Base-by-base conservation (phyloP, 2,329 filamentous ascomycete species). In the Septoria linicola region DNA sequence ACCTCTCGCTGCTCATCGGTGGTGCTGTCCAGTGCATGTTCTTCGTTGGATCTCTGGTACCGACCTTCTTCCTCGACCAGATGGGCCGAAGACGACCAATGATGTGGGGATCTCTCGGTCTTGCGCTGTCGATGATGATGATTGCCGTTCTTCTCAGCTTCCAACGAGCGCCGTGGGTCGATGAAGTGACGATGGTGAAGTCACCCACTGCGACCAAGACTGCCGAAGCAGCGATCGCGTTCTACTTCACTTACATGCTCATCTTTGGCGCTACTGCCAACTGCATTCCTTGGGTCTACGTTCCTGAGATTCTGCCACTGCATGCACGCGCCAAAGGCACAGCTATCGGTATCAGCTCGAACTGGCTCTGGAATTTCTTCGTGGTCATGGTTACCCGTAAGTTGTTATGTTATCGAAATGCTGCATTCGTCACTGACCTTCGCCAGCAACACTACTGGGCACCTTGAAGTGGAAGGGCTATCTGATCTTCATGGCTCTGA, bases 401-500 rank as follows among this genome's bases (percentile, higher is more conserved):
- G 51, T 41, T 11, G 11, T 13, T 20, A 4, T 10, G 2, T 36
- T 19, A 20, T 13, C 2, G n/a, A 10, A 2, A 16, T 20, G 16
- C 8, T 4, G 36, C 68, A 67, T 4, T 6, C 16, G 3, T 21
- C 5, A 2, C 44, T 47, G 20, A 47, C 17, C 8, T 8, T 14
- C n/a, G n/a, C 31, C 44, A 39, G 43, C 50, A 17, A 53, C 50
- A 14, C 23, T 53, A 2, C 35, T 53, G 20, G 39, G 39, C n/a
- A 53, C 50, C 39, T 64, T 81, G 1, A 59, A 70, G 20, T 80
- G 76, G 75, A 74, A 76, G 57, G 74, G 73, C 0, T 80, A 80
- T 55, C 64, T 80, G 2, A 78, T 79, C 57, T 80, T 79, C 63
- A 76, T 76, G 67, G 68, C 65, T 19, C 68, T 75, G 8, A 78